Percentiles rank a stretch among this genome's conserved stretches.
Evolutionary conservation across 2,329 filamentous ascomycete species (phyloP).

Genomic region (Fusarium bulbicola): DNA sequence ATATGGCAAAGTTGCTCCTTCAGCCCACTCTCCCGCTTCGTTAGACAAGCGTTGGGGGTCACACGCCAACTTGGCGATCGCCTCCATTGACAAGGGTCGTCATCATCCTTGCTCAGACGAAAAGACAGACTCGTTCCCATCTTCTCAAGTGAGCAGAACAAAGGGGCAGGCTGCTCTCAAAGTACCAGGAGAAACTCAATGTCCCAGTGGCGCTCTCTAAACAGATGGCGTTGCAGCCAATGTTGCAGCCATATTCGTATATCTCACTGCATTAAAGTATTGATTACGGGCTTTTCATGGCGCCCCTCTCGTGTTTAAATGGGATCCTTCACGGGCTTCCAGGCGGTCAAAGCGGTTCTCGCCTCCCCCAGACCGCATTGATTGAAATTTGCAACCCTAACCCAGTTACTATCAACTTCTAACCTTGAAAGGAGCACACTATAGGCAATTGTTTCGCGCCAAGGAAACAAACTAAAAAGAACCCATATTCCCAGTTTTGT

Average conservation of each 20-base stretch:
- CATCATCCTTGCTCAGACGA: slow-evolving; percentile 22
- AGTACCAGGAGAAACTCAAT: slow-evolving; percentile 24
- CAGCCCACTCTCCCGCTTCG: slow-evolving; percentile 32
- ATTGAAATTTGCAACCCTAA: slow-evolving; percentile 35
- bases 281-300: slow-evolving; percentile 35
- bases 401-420: slow-evolving; percentile 25
- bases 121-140: not conserved
- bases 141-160: not conserved
- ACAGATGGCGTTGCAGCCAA: not conserved
- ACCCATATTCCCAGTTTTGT: slow-evolving; percentile 20
- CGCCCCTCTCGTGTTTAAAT: slow-evolving; percentile 31
- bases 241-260: slow-evolving; percentile 14
- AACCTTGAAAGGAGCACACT: slow-evolving; percentile 29
- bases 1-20: slow-evolving; percentile 30
- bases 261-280: slow-evolving; percentile 29
- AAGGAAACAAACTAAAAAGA: slow-evolving; percentile 36
- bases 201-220: slow-evolving; percentile 6
- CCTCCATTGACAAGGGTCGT: slow-evolving; percentile 30
- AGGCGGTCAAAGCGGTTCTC: slow-evolving; percentile 40
- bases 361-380: slow-evolving; percentile 37
- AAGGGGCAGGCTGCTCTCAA: not conserved
- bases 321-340: slow-evolving; percentile 37
- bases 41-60: slow-evolving; percentile 36
- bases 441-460: slow-evolving; percentile 22
- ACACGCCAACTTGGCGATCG: slow-evolving; percentile 30